Evolutionary conservation across 305 asterid species (phyloP).

Genomic region (Nicotiana rustica): DNA sequence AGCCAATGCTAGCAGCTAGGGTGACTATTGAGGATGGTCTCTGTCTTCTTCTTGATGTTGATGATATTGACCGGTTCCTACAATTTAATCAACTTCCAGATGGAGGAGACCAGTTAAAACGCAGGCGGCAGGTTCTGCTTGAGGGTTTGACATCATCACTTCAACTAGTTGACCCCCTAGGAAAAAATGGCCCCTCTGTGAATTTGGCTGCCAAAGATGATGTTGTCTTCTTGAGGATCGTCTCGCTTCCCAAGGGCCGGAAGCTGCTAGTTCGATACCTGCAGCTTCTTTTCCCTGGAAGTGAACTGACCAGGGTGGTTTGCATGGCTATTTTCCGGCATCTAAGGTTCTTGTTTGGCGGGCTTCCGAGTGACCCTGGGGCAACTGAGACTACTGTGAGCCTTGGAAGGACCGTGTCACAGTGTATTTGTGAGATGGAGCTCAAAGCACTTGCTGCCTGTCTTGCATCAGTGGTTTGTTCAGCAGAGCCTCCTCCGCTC

Average conservation of each 20-base stretch:
- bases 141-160: constrained; percentile 77
- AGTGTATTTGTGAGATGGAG: constrained; percentile 60
- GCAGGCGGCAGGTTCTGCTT: constrained; percentile 64
- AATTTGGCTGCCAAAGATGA: constrained; percentile 65
- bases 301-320: constrained; percentile 65
- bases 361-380: constrained; percentile 51
- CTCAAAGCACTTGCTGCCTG: constrained; percentile 73
- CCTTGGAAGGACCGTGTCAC: constrained; percentile 58
- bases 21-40: constrained; percentile 88
- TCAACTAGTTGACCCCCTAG: constrained; percentile 74
- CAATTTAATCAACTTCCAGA: constrained; percentile 66
- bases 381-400: constrained; percentile 47
- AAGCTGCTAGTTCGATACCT: constrained; percentile 67
- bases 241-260: constrained; percentile 77
- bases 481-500: constrained; percentile 72
- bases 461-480: constrained; percentile 83
- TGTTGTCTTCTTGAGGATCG: constrained; percentile 60
- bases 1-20: constrained; percentile 98
- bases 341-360: constrained; percentile 74
- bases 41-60: constrained; percentile 81
- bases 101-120: constrained; percentile 66
- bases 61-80: constrained; percentile 82
- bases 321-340: constrained; percentile 82
- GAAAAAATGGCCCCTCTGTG: constrained; percentile 59
- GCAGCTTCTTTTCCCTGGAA: constrained; percentile 60